Conservation (phyloP, 1,139 yeast species). For the Scheffersomyces stambukii region DNA sequence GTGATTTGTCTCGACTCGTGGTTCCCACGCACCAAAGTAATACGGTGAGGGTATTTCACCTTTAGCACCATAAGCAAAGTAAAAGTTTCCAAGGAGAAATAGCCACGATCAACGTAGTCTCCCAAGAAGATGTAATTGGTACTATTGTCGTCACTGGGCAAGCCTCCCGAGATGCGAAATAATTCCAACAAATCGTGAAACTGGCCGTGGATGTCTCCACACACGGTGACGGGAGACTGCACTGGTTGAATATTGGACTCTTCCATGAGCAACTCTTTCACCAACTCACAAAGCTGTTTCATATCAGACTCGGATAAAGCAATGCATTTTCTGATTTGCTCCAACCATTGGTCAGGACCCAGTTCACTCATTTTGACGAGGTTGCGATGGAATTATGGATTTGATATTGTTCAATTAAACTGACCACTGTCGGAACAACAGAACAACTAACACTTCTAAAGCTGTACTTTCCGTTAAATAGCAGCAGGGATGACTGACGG, state of each 20-base stretch:
- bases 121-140: slow-evolving; percentile 80
- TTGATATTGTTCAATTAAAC: too few relatives aligned
- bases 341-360: slow-evolving; percentile 96
- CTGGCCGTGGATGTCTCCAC: slow-evolving; percentile 99
- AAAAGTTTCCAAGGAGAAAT: slow-evolving; percentile 87
- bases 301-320: slow-evolving; percentile 88
- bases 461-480: too few relatives aligned
- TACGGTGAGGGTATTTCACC: slow-evolving; percentile 79
- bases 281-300: slow-evolving; percentile 95
- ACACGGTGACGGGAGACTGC: slow-evolving; percentile 94
- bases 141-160: slow-evolving; percentile 54
- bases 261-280: slow-evolving; percentile 70
- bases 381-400: too few relatives aligned
- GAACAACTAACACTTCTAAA: too few relatives aligned
- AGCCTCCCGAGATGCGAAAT: slow-evolving; percentile 88
- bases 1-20: slow-evolving; percentile 95
- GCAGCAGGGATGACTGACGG: too few relatives aligned
- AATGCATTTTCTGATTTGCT: slow-evolving; percentile 85
- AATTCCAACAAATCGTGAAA: slow-evolving; percentile 91
- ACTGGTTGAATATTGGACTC: slow-evolving; percentile 96
- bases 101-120: slow-evolving; percentile 96
- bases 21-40: slow-evolving; percentile 88
- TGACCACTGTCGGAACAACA: too few relatives aligned
- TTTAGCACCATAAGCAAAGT: slow-evolving; percentile 88
- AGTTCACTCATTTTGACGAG: slow-evolving; percentile 54